Evolutionary conservation across 2,329 filamentous ascomycete species (phyloP).

Genomic region (Hymenoscyphus occultus): DNA sequence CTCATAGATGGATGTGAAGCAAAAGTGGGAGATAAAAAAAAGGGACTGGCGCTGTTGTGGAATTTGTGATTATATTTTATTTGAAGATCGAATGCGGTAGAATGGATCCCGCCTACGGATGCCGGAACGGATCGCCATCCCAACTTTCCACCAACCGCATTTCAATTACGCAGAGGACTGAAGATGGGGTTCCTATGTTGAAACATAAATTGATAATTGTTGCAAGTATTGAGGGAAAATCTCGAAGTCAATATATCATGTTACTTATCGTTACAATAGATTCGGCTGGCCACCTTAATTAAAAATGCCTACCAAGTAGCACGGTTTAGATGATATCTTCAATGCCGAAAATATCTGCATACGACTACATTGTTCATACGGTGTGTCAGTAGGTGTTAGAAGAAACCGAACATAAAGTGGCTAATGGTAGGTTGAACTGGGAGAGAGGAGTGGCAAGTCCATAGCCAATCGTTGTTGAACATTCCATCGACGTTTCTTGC

Average conservation of each 20-base stretch:
- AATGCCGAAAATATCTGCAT: too few relatives aligned
- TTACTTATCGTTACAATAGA: too few relatives aligned
- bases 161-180: too few relatives aligned
- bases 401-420: neutral
- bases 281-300: too few relatives aligned
- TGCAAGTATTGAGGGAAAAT: too few relatives aligned
- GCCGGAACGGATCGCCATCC: neutral
- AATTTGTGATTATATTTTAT: neutral
- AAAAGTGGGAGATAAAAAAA: neutral
- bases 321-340: too few relatives aligned
- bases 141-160: too few relatives aligned
- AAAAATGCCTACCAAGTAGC: too few relatives aligned
- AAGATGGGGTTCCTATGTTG: too few relatives aligned
- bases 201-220: too few relatives aligned
- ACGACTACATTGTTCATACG: neutral
- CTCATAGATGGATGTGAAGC: neutral
- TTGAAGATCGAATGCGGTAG: neutral
- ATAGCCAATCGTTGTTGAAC: neutral
- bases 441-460: neutral
- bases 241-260: too few relatives aligned
- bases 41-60: neutral
- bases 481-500: neutral
- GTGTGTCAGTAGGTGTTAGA: neutral
- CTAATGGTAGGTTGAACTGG: neutral
- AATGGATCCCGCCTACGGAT: neutral